Percentiles rank a stretch among this genome's conserved stretches.
phyloP scores from a whole-genome alignment of 768 basidiomycete genomes.

The Macrolepiota albuminosa region DNA sequence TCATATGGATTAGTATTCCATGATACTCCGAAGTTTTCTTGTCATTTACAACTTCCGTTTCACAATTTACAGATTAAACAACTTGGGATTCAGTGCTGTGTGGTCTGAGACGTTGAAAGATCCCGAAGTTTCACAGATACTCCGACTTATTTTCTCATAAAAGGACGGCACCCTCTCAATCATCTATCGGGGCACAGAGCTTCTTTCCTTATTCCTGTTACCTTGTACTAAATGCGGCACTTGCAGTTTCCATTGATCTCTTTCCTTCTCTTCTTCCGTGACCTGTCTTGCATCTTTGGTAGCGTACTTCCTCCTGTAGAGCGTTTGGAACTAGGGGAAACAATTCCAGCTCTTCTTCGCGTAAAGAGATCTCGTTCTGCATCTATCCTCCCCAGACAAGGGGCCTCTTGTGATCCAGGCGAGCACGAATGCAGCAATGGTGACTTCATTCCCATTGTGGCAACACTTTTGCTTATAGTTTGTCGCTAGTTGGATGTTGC shows the following conservation, averaged over 20 bases:
- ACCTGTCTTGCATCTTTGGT: neutral
- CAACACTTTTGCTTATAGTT: neutral
- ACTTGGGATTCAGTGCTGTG: neutral
- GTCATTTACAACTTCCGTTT: neutral
- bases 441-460: neutral
- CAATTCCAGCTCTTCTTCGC: slow-evolving; percentile 9
- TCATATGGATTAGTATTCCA: neutral
- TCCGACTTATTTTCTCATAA: neutral
- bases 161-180: neutral
- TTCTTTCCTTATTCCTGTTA: neutral
- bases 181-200: neutral
- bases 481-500: neutral
- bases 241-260: neutral
- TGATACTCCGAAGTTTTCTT: neutral
- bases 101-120: neutral
- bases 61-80: neutral
- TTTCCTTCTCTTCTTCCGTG: neutral
- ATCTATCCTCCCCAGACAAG: neutral
- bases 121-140: neutral
- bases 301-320: neutral
- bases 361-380: neutral
- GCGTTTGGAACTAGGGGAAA: neutral
- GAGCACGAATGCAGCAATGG: slow-evolving; percentile 11
- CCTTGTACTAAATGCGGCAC: neutral
- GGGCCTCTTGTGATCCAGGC: slow-evolving; percentile 7